phyloP scores from a whole-genome alignment of 2,329 filamentous ascomycete species.

The Penicillium decumbens region DNA sequence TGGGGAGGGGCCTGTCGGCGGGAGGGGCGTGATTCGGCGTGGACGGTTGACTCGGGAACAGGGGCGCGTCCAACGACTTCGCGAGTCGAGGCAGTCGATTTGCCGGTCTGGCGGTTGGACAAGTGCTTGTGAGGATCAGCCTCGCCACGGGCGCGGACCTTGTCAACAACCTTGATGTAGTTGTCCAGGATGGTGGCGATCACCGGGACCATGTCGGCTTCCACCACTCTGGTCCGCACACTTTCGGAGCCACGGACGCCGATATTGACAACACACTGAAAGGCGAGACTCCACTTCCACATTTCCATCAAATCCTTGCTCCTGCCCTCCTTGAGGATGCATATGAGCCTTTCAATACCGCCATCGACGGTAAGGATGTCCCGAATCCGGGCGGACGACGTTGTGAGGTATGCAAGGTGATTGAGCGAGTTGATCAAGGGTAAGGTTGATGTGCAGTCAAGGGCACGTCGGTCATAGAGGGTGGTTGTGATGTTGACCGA shows the following conservation, averaged over 20 bases:
- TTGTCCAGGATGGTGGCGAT: constrained; percentile 98
- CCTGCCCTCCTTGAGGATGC: constrained; percentile 94
- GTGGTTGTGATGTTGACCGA: constrained; percentile 98
- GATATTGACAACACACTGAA: constrained; percentile 98
- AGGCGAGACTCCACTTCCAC: constrained; percentile 99
- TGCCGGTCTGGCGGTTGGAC: constrained; percentile 28
- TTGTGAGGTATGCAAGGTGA: constrained; percentile 96
- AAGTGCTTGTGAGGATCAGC: constrained; percentile 61
- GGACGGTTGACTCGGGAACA: constrained; percentile 49
- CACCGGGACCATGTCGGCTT: constrained; percentile 98
- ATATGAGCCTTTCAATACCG: constrained; percentile 91
- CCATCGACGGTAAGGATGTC: constrained; percentile 98
- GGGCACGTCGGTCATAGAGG: constrained; percentile 91
- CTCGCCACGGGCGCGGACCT: constrained; percentile 80
- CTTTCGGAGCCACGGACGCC: constrained; percentile 91
- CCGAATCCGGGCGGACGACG: constrained; percentile 91
- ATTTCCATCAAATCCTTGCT: constrained; percentile 99
- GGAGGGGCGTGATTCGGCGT: constrained; percentile 54
- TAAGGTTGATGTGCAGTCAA: constrained; percentile 96
- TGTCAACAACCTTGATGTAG: constrained; percentile 94
- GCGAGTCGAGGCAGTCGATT: constrained; percentile 23
- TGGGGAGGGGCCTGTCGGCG: constrained; percentile 79
- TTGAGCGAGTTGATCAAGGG: constrained; percentile 98
- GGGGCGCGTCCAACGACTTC: constrained; percentile 27
- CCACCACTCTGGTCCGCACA: constrained; percentile 90